Evolutionary conservation across 306 rosid genomes (phyloP).

Genomic region (Cucurbita ficifolia): DNA sequence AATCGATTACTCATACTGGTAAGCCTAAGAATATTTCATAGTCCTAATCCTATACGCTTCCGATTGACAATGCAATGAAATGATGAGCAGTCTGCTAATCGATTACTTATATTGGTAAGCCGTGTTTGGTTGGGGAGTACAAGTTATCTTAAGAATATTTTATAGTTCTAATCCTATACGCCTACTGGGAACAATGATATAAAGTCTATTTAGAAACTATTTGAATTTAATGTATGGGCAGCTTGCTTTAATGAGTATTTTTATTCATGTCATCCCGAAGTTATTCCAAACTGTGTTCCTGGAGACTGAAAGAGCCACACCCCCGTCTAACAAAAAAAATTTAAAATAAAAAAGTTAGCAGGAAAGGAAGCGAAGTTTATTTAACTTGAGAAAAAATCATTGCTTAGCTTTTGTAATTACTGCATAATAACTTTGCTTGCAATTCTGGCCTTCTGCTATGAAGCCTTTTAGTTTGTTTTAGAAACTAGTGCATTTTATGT

Average conservation of each 20-base stretch:
- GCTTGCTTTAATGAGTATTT: neutral
- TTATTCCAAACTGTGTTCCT: neutral
- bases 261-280: neutral
- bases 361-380: neutral
- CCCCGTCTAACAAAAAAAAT: neutral
- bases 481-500: neutral
- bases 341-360: neutral
- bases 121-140: neutral
- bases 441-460: neutral
- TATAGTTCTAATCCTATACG: neutral
- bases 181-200: neutral
- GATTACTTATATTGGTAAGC: conserved; percentile 79
- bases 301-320: neutral
- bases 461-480: too few species aligned
- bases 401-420: neutral
- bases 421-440: neutral
- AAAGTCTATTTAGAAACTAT: neutral
- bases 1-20: conserved; percentile 88
- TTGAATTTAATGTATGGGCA: neutral
- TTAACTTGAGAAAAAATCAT: neutral
- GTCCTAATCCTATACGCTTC: conserved; percentile 14
- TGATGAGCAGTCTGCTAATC: conserved; percentile 43
- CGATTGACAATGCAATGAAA: conserved; percentile 34
- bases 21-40: conserved; percentile 8
- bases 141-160: neutral